phyloP scores from a whole-genome alignment of 2,329 filamentous ascomycete genomes.

The Trichophyton equinum region DNA sequence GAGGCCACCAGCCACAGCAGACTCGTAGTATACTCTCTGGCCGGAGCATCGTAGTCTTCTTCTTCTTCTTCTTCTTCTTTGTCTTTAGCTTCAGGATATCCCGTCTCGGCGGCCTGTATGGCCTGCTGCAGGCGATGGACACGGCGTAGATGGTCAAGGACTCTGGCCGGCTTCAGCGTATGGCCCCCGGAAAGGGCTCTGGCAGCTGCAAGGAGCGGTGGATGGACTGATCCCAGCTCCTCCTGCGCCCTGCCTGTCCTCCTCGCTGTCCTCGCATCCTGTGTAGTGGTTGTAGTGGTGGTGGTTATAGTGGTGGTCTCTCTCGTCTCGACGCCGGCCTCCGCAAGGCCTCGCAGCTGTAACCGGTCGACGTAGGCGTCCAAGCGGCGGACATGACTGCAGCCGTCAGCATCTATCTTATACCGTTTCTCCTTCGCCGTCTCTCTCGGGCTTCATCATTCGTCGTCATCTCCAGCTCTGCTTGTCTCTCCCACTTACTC shows the following conservation, averaged over 20 bases:
- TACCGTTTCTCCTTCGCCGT: background rate
- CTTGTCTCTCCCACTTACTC: conserved; percentile 4
- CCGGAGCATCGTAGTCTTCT: conserved; percentile 16
- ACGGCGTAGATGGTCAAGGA: conserved; percentile 51
- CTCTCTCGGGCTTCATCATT: background rate
- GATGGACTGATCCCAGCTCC: conserved; percentile 17
- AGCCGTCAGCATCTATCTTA: background rate
- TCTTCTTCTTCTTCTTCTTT: background rate
- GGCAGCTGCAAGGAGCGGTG: conserved; percentile 52
- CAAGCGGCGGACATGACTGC: conserved; percentile 44
- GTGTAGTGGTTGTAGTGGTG: too few species aligned
- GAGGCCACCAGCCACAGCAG: conserved; percentile 82
- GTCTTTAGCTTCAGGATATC: background rate
- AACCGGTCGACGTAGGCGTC: conserved; percentile 47
- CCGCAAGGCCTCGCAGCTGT: conserved; percentile 29
- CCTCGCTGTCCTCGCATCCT: too few species aligned
- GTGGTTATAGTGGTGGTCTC: background rate
- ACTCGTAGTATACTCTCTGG: conserved; percentile 52
- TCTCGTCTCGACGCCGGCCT: background rate
- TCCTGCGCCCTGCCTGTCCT: conserved; percentile 12
- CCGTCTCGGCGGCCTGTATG: conserved; percentile 1
- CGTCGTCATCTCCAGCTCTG: background rate
- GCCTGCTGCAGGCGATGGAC: conserved; percentile 31
- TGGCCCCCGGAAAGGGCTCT: conserved; percentile 49
- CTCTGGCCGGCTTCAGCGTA: background rate